Evolutionary conservation across 2,329 filamentous ascomycete species (phyloP).

Genomic region (Stachybotrys elegans): DNA sequence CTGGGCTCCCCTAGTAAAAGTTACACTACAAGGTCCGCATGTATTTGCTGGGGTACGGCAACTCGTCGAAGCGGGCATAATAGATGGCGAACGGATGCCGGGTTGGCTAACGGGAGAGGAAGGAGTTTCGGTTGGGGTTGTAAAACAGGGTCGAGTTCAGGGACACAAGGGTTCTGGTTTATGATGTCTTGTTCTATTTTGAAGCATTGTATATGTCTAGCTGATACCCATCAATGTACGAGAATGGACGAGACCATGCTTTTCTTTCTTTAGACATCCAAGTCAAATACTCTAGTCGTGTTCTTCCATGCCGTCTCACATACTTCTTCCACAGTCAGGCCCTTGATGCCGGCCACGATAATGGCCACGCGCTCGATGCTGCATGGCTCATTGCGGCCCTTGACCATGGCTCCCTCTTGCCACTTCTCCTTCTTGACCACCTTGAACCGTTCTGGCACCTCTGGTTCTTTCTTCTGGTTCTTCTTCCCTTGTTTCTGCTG

Average conservation of each 20-base stretch:
- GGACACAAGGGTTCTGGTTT: constrained; percentile 53
- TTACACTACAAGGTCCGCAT: constrained; percentile 71
- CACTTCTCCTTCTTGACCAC: constrained; percentile 96
- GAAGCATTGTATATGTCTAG: constrained; percentile 8
- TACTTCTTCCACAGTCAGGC: constrained; percentile 71
- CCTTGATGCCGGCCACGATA: constrained; percentile 83
- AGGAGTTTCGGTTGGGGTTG: constrained; percentile 67
- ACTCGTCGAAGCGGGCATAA: constrained; percentile 69
- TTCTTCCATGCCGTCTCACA: constrained; percentile 84
- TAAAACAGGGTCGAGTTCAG: constrained; percentile 61
- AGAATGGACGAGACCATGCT: too few species aligned
- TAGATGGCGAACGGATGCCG: constrained; percentile 75
- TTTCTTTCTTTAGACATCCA: too few species aligned
- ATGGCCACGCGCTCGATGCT: constrained; percentile 83
- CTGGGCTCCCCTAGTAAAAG: constrained; percentile 39
- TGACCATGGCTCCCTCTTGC: constrained; percentile 81
- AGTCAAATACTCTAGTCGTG: constrained; percentile 71
- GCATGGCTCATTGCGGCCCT: constrained; percentile 90
- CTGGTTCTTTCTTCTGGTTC: constrained; percentile 55
- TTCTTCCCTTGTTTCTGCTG: constrained; percentile 38
- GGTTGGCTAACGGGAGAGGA: constrained; percentile 90
- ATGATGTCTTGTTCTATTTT: constrained; percentile 21
- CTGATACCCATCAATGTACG: background rate
- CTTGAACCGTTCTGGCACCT: constrained; percentile 69
- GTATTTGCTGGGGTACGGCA: constrained; percentile 77